Percentiles rank a stretch among this genome's conserved stretches.
These are phyloP conservation scores for Hsuehochloa calcarea DNA, from an alignment of 176 grass and related monocot species.

Conservation along the genomic window DNA sequence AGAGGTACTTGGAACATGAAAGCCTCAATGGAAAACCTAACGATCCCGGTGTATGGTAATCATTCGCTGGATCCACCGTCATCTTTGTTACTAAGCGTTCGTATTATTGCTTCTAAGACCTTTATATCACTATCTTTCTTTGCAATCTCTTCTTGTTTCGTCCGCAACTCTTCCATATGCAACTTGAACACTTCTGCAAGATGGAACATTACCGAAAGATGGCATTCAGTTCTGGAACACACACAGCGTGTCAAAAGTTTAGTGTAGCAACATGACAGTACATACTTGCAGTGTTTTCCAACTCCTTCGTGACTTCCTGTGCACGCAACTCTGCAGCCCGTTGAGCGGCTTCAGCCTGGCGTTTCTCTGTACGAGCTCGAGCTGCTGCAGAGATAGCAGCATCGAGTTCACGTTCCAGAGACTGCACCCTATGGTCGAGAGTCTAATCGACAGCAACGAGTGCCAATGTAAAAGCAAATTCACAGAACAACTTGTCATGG, in stretches of 20 bases:
- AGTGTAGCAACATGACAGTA: neutral
- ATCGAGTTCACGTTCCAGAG: slow-evolving; percentile 86
- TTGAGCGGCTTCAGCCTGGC: slow-evolving; percentile 82
- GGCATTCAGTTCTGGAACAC: neutral
- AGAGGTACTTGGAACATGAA: slow-evolving; percentile 3
- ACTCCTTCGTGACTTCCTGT: slow-evolving; percentile 78
- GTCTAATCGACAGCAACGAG: slow-evolving; percentile 35
- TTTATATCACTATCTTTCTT: slow-evolving; percentile 92
- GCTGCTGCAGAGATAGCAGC: slow-evolving; percentile 83
- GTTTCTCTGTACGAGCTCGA: slow-evolving; percentile 87
- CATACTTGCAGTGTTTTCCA: slow-evolving; percentile 96
- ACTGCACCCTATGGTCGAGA: slow-evolving; percentile 88
- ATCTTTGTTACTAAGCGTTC: slow-evolving; percentile 77
- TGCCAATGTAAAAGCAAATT: neutral
- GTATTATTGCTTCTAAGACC: slow-evolving; percentile 92
- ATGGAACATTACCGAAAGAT: slow-evolving; percentile 21
- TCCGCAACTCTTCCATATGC: slow-evolving; percentile 91
- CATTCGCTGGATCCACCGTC: slow-evolving; percentile 48
- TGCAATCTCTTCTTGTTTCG: slow-evolving; percentile 87
- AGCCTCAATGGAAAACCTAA: neutral
- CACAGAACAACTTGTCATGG: neutral
- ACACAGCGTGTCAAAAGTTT: neutral
- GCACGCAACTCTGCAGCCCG: slow-evolving; percentile 60
- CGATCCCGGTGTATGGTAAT: neutral
- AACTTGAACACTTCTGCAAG: slow-evolving; percentile 75